Conservation (phyloP, 768 basidiomycete genomes). For the Collybiopsis luxurians region DNA sequence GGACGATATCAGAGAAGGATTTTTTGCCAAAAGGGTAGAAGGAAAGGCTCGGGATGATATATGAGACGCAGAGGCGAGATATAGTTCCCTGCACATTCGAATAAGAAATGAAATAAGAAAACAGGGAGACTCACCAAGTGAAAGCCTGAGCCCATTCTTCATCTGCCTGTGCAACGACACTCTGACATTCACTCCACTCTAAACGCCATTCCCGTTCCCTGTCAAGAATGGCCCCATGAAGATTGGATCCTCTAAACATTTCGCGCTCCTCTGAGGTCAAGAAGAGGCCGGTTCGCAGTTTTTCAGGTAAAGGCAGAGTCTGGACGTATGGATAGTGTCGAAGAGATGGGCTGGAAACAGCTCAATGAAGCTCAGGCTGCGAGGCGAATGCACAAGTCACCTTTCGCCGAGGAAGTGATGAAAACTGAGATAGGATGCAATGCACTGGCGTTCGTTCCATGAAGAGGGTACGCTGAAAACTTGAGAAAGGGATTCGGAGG, state of each 20-base stretch:
- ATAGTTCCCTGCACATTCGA: constrained; percentile 54
- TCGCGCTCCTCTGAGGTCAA: constrained; percentile 64
- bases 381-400: constrained; percentile 2
- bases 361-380: not conserved
- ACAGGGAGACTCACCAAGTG: constrained; percentile 56
- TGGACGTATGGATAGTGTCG: constrained; percentile 62
- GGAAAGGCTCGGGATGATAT: constrained; percentile 90
- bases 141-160: constrained; percentile 46
- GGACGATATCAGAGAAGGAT: constrained; percentile 48
- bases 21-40: constrained; percentile 67
- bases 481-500: constrained; percentile 39
- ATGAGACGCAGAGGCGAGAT: constrained; percentile 70
- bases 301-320: constrained; percentile 54
- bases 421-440: constrained; percentile 62
- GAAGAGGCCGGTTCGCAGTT: constrained; percentile 70
- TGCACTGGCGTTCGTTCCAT: constrained; percentile 66
- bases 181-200: constrained; percentile 60
- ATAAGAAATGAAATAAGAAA: constrained; percentile 5
- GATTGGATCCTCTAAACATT: constrained; percentile 73
- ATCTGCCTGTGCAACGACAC: constrained; percentile 33
- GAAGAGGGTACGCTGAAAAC: constrained; percentile 29
- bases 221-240: constrained; percentile 75
- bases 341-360: constrained; percentile 20
- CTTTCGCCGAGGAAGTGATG: constrained; percentile 36
- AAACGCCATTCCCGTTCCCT: constrained; percentile 56